phyloP scores from a whole-genome alignment of 2,329 filamentous ascomycete species.

The Neurospora sp. region DNA sequence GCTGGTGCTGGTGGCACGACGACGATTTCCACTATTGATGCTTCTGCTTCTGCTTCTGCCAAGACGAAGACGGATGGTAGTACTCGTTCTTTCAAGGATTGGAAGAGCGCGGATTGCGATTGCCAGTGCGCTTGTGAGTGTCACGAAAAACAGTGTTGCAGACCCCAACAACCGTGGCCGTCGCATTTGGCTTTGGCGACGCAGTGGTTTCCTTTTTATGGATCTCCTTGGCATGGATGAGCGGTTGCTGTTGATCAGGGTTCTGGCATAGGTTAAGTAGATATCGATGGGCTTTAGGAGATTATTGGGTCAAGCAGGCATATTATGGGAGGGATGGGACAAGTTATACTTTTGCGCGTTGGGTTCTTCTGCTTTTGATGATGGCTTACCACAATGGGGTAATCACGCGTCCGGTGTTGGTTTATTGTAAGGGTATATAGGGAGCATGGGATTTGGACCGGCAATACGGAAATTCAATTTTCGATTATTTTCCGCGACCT shows the following conservation, averaged over 20 bases:
- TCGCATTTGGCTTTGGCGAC: not conserved
- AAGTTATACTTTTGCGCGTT: not conserved
- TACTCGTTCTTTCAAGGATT: not conserved
- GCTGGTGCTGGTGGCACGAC: not conserved
- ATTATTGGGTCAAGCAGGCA: not conserved
- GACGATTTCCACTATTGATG: not conserved
- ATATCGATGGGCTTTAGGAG: not conserved
- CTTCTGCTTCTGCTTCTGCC: not conserved
- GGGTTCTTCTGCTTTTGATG: not conserved
- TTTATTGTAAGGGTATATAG: not conserved
- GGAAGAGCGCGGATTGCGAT: not conserved
- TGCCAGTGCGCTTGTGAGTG: not conserved
- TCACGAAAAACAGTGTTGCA: not conserved
- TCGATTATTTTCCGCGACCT: not conserved
- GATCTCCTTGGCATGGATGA: not conserved
- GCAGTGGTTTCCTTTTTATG: not conserved
- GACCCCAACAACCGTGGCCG: not conserved
- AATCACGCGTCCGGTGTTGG: not conserved
- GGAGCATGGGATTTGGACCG: not conserved
- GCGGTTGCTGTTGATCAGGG: not conserved
- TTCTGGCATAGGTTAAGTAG: too few relatives aligned
- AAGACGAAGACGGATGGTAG: not conserved
- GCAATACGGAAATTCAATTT: not conserved
- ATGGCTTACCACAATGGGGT: not conserved
- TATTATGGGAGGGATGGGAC: not conserved